Conservation (phyloP, 129 eudicot genomes). For the Ambrosia artemisiifolia region DNA sequence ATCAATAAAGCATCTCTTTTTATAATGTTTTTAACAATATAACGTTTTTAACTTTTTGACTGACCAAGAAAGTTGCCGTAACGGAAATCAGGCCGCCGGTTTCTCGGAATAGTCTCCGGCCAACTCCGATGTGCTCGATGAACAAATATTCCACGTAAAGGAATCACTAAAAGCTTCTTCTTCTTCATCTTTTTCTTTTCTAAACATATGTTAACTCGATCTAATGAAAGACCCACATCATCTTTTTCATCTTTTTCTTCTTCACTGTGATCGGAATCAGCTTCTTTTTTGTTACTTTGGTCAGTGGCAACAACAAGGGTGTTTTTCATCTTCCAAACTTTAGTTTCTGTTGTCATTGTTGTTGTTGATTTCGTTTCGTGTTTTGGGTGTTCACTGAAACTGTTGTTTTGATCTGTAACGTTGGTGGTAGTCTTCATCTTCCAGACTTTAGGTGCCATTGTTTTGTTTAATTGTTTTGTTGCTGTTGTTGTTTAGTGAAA, state of each 20-base stretch:
- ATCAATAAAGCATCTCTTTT: too few species aligned
- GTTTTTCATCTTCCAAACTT: constrained; percentile 10
- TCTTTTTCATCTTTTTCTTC: constrained; percentile 12
- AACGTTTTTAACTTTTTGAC: neutral
- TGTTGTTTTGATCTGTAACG: too few species aligned
- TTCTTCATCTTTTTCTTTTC: neutral
- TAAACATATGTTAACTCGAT: neutral
- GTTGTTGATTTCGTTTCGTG: neutral
- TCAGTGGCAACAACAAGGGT: neutral
- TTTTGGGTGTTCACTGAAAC: too few species aligned
- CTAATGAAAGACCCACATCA: neutral
- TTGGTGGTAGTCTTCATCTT: constrained; percentile 1
- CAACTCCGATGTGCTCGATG: neutral
- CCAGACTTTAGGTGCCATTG: too few species aligned
- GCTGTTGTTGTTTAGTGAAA: too few species aligned
- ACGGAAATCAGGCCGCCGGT: neutral
- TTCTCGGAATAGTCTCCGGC: neutral
- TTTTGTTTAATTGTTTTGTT: too few species aligned
- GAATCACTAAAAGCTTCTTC: neutral
- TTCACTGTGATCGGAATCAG: constrained; percentile 5
- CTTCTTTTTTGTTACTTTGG: neutral
- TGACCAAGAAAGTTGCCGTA: constrained; percentile 1
- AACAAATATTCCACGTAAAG: neutral
- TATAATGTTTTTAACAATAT: too few species aligned
- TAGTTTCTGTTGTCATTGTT: constrained; percentile 9